Evolutionary conservation across 306 rosid species (phyloP), one percentile per base, ranked within the genome.

Genomic region (Potentilla sterilis): DNA sequence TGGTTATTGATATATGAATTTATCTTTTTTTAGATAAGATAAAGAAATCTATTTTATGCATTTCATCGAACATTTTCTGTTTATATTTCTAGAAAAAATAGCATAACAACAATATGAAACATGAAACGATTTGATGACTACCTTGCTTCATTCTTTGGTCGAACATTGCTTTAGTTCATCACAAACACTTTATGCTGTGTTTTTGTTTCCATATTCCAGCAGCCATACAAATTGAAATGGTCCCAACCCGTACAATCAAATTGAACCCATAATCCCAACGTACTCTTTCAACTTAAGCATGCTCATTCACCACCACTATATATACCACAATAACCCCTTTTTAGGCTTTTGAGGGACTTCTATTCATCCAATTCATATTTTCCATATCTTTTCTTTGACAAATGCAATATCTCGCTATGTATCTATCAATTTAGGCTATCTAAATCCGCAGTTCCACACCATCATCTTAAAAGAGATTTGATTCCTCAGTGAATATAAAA

Each of bases 281-380:
- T 73, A 58, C 57, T 24, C 68, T 58, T 73, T 24, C 43, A 73
- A 62, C 47, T 22, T 10, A 19, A 44, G 69, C 81, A 77, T 70
- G 59, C 81, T 59, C 63, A 47, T 24, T n/a, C 76, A 59, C 77
- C 35, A 59, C 62, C 69, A 64, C 74, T n/a, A 46, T 65, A 67
- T n/a, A 46, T 65, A 67, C 42, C 71, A 54, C 78, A 54, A 59
- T 18, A 19, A 74, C n/a, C 63, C 78, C 28, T 28, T 79, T 79
- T 79, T 79, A 72, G 68, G 82, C 74, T 79, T 72, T 78, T 73
- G 65, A 72, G 74, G 73, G 5, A 65, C 14, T 19, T 24, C 3
- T 28, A 14, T 63, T 72, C 35, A 40, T 55, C 13, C 61, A 55
- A 55, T 55, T 55, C 61, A 76, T 32, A 59, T 38, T 11, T 54